These are phyloP conservation scores for Daldinia childiae DNA, from an alignment of 495 filamentous ascomycete genomes.

Conservation along the genomic window DNA sequence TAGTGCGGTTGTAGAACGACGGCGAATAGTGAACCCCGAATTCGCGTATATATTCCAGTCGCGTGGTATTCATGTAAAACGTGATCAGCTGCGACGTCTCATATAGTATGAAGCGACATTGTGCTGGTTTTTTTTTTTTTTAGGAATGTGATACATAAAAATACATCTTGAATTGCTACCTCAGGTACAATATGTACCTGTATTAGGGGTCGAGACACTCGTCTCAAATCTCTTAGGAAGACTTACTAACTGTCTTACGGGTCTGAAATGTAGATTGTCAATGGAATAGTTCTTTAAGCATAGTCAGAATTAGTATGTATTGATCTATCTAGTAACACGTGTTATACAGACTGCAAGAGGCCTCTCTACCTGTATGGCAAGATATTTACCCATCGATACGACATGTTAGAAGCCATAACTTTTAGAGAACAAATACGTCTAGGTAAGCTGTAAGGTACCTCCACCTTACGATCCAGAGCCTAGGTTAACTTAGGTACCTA, in stretches of 20 bases:
- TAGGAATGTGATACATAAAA: not conserved
- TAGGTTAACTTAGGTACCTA: not conserved
- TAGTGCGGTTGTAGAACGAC: conserved; percentile 7
- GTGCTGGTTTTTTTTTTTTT: not conserved
- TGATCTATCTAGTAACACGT: too few species aligned
- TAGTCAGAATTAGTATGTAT: too few species aligned
- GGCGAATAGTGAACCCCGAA: not conserved
- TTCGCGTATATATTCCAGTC: conserved; percentile 6
- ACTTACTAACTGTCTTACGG: not conserved
- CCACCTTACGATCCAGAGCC: not conserved
- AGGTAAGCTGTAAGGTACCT: too few species aligned
- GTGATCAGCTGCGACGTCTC: not conserved
- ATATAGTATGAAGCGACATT: not conserved
- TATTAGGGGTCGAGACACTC: not conserved
- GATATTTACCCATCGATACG: too few species aligned
- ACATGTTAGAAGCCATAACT: too few species aligned
- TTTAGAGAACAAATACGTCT: too few species aligned
- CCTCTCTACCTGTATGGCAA: too few species aligned
- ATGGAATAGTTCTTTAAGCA: too few species aligned
- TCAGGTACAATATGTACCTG: not conserved
- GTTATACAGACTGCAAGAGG: too few species aligned
- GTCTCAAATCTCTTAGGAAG: not conserved
- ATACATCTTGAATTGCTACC: not conserved
- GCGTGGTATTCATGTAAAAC: not conserved
- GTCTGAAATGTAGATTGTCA: too few species aligned